Evolutionary conservation across 2,329 filamentous ascomycete genomes (phyloP).

Genomic region (Aspergillus quadrilineatus): DNA sequence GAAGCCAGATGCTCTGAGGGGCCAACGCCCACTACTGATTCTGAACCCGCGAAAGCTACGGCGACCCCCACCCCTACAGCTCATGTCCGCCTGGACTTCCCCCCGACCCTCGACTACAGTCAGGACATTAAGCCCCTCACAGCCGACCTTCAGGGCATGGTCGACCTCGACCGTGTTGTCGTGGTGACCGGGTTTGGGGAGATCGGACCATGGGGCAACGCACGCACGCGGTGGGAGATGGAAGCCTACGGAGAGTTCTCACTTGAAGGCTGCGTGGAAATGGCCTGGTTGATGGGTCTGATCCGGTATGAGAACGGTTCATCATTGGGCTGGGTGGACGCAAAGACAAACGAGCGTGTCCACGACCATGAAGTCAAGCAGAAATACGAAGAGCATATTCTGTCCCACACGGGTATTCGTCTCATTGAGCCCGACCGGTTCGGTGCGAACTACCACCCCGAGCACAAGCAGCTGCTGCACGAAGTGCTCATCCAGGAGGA

Average conservation of each 20-base stretch:
- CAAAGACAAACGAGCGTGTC: conserved; percentile 89
- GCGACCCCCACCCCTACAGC: background rate
- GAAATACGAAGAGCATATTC: conserved; percentile 95
- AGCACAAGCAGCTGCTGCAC: no score
- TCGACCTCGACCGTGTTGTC: conserved; percentile 97
- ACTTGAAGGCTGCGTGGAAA: conserved; percentile 94
- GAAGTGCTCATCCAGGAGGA: no score
- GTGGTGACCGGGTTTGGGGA: conserved; percentile 97
- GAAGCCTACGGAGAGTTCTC: conserved; percentile 96
- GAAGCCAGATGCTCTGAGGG: background rate
- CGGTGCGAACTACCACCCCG: no score
- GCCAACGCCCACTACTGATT: background rate
- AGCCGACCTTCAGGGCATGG: conserved; percentile 92
- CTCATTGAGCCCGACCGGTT: no score
- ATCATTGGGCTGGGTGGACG: conserved; percentile 94
- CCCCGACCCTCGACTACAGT: conserved; percentile 62
- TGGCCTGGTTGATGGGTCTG: conserved; percentile 99
- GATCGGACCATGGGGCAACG: conserved; percentile 85
- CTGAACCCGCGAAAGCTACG: background rate
- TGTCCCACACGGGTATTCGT: conserved; percentile 38
- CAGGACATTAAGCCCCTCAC: conserved; percentile 86
- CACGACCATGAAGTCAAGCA: conserved; percentile 97
- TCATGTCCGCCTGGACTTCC: background rate
- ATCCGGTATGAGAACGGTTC: conserved; percentile 98
- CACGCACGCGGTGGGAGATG: conserved; percentile 98